Evolutionary conservation across 495 filamentous ascomycete species (phyloP).

Genomic region (Lophium mytilinum): DNA sequence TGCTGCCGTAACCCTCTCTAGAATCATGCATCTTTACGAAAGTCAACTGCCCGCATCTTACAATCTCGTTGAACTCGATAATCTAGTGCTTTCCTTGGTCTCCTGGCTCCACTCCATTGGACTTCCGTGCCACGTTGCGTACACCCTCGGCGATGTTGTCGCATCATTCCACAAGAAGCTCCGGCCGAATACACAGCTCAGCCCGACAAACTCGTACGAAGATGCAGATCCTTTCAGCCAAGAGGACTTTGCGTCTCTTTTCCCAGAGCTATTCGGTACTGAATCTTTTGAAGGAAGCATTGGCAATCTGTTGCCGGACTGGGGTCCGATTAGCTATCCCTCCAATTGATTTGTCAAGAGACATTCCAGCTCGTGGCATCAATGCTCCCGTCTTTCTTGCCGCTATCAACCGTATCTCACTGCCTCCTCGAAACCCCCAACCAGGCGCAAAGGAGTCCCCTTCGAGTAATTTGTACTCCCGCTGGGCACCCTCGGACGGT

Average conservation of each 20-base stretch:
- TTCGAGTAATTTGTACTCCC: neutral
- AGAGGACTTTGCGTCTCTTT: constrained; percentile 15
- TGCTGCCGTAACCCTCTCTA: constrained; percentile 38
- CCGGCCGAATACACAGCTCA: constrained; percentile 13
- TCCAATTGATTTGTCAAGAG: too few species aligned
- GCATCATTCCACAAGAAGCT: constrained; percentile 24
- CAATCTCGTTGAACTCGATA: constrained; percentile 31
- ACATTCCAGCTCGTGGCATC: too few species aligned
- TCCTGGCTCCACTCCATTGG: constrained; percentile 41
- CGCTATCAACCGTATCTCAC: too few species aligned
- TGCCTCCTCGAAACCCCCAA: neutral
- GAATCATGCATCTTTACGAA: constrained; percentile 36
- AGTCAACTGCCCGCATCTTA: constrained; percentile 26
- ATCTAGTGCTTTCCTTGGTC: constrained; percentile 31
- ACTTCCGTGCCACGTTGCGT: constrained; percentile 39
- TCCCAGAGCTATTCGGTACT: constrained; percentile 14
- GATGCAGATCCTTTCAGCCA: constrained; percentile 10
- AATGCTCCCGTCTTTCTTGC: too few species aligned
- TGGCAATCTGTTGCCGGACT: constrained; percentile 12
- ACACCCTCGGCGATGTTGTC: constrained; percentile 38
- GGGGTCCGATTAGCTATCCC: neutral
- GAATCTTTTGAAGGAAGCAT: neutral
- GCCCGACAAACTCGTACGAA: constrained; percentile 9
- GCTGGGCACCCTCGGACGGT: too few species aligned
- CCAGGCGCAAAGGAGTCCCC: neutral